Percentiles rank a stretch among this genome's conserved stretches.
Conservation (phyloP, 2,329 filamentous ascomycete species). For the Pseudogymnoascus sp. region DNA sequence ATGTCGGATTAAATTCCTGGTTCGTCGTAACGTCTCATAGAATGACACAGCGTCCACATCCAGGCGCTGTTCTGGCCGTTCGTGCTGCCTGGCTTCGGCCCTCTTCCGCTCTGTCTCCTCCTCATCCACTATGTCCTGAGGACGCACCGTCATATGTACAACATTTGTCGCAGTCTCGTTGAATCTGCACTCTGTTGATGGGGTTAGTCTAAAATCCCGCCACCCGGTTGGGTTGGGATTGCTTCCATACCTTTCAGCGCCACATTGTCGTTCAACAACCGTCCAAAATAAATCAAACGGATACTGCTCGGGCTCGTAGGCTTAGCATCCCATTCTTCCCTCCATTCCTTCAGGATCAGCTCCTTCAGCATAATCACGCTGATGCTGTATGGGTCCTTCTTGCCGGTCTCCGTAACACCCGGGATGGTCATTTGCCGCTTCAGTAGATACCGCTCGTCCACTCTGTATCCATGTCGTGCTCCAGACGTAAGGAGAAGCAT, state of each 20-base stretch:
- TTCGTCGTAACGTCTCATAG: conserved; percentile 36
- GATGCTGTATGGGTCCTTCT: conserved; percentile 76
- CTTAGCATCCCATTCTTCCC: conserved; percentile 81
- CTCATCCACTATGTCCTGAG: conserved; percentile 76
- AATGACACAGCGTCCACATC: conserved; percentile 57
- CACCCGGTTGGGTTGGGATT: neutral
- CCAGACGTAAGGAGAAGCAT: conserved; percentile 78
- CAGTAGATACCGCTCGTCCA: conserved; percentile 77
- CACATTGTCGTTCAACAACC: conserved; percentile 82
- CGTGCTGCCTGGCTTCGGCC: conserved; percentile 35
- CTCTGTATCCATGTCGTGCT: conserved; percentile 79
- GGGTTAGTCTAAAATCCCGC: neutral
- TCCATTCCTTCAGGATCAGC: conserved; percentile 87
- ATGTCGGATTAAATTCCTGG: conserved; percentile 1
- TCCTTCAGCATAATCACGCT: conserved; percentile 93
- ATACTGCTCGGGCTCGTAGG: conserved; percentile 85
- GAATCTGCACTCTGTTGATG: conserved; percentile 65
- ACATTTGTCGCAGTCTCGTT: conserved; percentile 70
- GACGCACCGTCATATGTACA: conserved; percentile 90
- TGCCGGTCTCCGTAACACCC: conserved; percentile 51
- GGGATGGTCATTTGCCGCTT: conserved; percentile 75
- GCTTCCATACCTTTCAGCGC: conserved; percentile 66
- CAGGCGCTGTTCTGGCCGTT: conserved; percentile 49
- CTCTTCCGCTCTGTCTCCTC: conserved; percentile 36
- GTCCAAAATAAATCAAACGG: conserved; percentile 84